Evolutionary conservation across 2,329 filamentous ascomycete species (phyloP).

Genomic region (Paraphaeosphaeria minitans): DNA sequence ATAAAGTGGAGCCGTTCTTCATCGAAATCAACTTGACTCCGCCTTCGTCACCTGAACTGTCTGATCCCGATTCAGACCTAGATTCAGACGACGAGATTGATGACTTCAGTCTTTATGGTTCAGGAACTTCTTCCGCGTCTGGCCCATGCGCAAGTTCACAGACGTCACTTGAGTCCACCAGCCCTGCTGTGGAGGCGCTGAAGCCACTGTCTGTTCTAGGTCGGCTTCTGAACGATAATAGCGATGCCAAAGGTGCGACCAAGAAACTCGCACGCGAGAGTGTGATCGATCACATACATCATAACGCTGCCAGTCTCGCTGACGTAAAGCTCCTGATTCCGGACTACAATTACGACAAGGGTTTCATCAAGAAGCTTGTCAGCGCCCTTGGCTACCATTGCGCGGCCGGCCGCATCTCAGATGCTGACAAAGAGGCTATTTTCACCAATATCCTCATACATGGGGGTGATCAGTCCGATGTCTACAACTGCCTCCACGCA

Average conservation of each 20-base stretch:
- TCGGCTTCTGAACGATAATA: not conserved
- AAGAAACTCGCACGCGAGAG: not conserved
- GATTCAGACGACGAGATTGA: not conserved
- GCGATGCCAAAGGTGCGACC: not conserved
- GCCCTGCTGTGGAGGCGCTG: not conserved
- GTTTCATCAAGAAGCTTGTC: conserved; percentile 11
- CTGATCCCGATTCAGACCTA: conserved; percentile 2
- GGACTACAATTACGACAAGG: not conserved
- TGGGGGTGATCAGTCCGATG: not conserved
- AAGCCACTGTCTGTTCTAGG: not conserved
- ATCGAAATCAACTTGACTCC: conserved; percentile 4
- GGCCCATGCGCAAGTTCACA: not conserved
- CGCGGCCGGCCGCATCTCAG: not conserved
- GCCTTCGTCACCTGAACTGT: conserved; percentile 1
- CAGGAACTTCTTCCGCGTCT: not conserved
- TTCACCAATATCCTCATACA: conserved; percentile 3
- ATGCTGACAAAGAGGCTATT: conserved; percentile 2
- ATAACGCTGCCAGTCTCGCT: not conserved
- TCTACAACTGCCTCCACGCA: not conserved
- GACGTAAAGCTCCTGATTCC: conserved; percentile 8
- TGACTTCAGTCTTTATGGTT: not conserved
- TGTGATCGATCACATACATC: not conserved
- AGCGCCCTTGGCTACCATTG: conserved; percentile 7
- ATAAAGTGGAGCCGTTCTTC: not conserved
- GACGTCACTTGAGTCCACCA: not conserved